Evolutionary conservation across 306 rosid species (phyloP), one percentile per base, ranked within the genome.

Genomic region (Pyrus betulifolia): DNA sequence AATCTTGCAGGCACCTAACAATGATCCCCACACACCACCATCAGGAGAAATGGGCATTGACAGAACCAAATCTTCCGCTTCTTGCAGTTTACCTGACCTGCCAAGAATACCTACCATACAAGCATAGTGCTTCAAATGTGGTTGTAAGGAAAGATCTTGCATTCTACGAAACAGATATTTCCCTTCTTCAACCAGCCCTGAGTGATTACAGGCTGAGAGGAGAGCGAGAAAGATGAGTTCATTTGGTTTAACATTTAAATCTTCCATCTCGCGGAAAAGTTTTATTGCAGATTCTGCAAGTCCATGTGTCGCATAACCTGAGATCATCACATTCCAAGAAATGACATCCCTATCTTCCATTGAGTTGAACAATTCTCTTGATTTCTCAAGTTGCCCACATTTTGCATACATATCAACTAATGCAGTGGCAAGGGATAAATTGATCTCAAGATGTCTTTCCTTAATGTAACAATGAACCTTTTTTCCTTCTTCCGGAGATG

Each of bases 61-160:
- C 54, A 86, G 82, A 67, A 88, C 91, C 75, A 91, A 65, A 61
- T 82, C 80, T 84, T 91, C 88, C 17, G 96, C 98, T 71, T 86
- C 98, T 85, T 79, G 82, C 72, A 91, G 85, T 76, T 83, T 84
- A 68, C 96, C 91, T 0, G 93, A 85, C 79, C 93, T 86, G 62
- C 89, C 94, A 58, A 90, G 88, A 85, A 91, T 91, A 84, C 91
- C 98, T 59, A 93, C 88, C 93, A 91, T 91, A 78, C 91, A 87
- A 69, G 98, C 87, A 86, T 86, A 89, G 84, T 93, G 98, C 88
- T 90, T 93, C 77, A 89, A 82, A 76, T 83, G 82, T 44, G 93
- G 94, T 46, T 81, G 77, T 49, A 89, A 44, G 52, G 82, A 78
- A 81, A 81, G 82, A 28, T 82, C 76, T 70, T 79, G 84, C 94